These are phyloP conservation scores for Rhododendron vialii DNA, from an alignment of 148 eudicot genomes.

Conservation along the genomic window DNA sequence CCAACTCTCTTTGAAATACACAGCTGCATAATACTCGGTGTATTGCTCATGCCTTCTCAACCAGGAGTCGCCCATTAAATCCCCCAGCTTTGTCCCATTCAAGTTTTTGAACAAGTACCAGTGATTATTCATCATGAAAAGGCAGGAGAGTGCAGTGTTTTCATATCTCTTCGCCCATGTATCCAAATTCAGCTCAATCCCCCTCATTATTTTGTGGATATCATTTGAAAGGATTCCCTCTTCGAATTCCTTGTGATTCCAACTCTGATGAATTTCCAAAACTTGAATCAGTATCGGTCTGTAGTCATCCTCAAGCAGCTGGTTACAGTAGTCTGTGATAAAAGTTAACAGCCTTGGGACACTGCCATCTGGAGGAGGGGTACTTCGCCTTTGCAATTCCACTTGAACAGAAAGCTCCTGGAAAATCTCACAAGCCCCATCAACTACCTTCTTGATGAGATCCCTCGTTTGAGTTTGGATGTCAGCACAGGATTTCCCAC, in stretches of 20 bases:
- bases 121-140: conserved; percentile 86
- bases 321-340: conserved; percentile 57
- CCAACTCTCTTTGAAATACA: conserved; percentile 70
- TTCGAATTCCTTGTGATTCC: conserved; percentile 33
- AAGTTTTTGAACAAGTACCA: conserved; percentile 42
- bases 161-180: conserved; percentile 61
- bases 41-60: conserved; percentile 29
- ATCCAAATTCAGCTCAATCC: conserved; percentile 58
- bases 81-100: conserved; percentile 49
- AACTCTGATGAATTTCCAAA: conserved; percentile 54
- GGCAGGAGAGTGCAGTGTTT: conserved; percentile 38
- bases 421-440: conserved; percentile 65
- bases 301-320: conserved; percentile 61
- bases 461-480: conserved; percentile 61
- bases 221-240: conserved; percentile 37
- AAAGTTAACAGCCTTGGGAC: conserved; percentile 65
- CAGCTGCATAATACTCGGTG: conserved; percentile 29
- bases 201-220: conserved; percentile 43
- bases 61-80: conserved; percentile 70
- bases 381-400: conserved; percentile 43
- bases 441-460: conserved; percentile 59
- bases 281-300: conserved; percentile 40
- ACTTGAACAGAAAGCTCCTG: conserved; percentile 66
- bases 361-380: conserved; percentile 54
- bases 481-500: conserved; percentile 46